Evolutionary conservation across 2,329 filamentous ascomycete species (phyloP).

Genomic region (Huntiella abstrusa): DNA sequence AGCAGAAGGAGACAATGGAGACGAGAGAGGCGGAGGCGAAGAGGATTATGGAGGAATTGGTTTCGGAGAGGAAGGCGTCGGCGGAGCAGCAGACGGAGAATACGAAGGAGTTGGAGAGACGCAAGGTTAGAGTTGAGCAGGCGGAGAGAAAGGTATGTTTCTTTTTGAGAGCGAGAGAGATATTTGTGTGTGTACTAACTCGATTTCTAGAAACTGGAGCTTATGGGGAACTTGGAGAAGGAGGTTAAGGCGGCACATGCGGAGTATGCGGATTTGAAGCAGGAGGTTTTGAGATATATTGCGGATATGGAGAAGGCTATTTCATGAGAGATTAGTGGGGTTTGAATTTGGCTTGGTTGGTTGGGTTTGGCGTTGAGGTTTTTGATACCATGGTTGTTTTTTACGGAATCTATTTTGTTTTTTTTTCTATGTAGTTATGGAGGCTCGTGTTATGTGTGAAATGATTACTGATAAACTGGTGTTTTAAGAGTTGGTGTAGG

Average conservation of each 20-base stretch:
- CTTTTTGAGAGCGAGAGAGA: constrained; percentile 4
- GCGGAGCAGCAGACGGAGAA: constrained; percentile 75
- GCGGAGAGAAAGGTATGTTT: constrained; percentile 83
- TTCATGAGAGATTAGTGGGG: constrained; percentile 12
- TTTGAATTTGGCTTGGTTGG: constrained; percentile 4
- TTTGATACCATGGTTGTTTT: not conserved
- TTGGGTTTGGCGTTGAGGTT: not conserved
- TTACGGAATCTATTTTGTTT: constrained; percentile 7
- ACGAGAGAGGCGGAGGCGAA: constrained; percentile 68
- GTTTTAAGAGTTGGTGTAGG: too few relatives aligned
- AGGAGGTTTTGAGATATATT: constrained; percentile 93
- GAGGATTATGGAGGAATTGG: constrained; percentile 76
- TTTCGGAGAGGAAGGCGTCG: constrained; percentile 58
- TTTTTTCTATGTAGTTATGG: not conserved
- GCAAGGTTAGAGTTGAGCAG: constrained; percentile 87
- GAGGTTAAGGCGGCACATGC: constrained; percentile 82
- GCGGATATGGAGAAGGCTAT: constrained; percentile 95
- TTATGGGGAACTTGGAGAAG: constrained; percentile 93
- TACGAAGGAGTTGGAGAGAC: constrained; percentile 76
- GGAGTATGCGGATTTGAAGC: constrained; percentile 93
- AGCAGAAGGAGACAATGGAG: constrained; percentile 59
- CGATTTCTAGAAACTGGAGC: constrained; percentile 62
- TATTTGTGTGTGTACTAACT: constrained; percentile 8
- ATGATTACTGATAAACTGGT: not conserved
- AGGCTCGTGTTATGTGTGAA: constrained; percentile 1